Evolutionary conservation across 2,329 filamentous ascomycete species (phyloP), one percentile per base, ranked within the genome.

Genomic region (Tolypocladium guangdongense): DNA sequence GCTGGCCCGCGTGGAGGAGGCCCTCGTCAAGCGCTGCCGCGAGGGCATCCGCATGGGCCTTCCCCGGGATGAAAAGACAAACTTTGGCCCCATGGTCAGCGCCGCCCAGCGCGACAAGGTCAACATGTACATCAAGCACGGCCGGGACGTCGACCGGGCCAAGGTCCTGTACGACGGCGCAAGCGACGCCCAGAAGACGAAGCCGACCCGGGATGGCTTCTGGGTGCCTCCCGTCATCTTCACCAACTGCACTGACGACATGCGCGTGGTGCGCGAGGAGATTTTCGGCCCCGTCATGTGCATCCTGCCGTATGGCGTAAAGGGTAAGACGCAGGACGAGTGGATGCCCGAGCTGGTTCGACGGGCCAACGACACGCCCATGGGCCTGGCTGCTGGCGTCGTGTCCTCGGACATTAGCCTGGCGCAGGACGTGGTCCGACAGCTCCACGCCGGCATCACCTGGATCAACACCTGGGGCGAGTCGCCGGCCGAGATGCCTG

Each of bases 381-480:
- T 93, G 53, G 90, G 90, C 32, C 81, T 95, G 3, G 90, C 90
- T 0, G 90, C 89, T 0, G 90, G 90, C 22, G 87, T 95, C 1
- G 92, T 95, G 60, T 88, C 88, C 0, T 81, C 80, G 55, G 82
- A 95, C 59, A 69, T 95, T 51, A 86, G 88, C 60, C 65, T 78
- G 49, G 90, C 87, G 53, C 88, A 95, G 63, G 74, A 80, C 45
- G 80, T 92, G 1, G 76, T 92, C 43, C 77, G 80, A 27, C 77
- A 81, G 63, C 73, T 95, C 6, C 79, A 95, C 64, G 89, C 89
- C 0, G 90, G 90, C 36, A 95, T 95, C 63, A 95, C 88, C 1
- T 95, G 90, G 90, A 78, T 95, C 51, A 95, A 95, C 68, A 90
- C 88, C 0, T 95, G 90, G 90, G 90, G 90, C n/a, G 90, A 95